Evolutionary conservation across 768 basidiomycete species (phyloP).

Genomic region (Holtermanniella nyarrowii): DNA sequence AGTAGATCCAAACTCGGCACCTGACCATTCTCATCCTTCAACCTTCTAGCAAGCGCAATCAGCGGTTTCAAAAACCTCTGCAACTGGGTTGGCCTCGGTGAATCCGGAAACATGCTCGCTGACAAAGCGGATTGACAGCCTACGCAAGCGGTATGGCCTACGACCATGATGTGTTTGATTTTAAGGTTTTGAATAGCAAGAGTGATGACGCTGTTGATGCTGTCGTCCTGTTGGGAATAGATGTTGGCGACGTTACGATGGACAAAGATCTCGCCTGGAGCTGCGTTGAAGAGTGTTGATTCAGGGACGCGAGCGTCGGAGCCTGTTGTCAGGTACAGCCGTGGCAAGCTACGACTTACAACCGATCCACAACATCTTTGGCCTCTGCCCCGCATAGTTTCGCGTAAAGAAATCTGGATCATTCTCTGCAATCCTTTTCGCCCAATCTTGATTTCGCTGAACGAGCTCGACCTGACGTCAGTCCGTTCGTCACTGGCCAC

Average conservation of each 20-base stretch:
- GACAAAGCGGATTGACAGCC: constrained; percentile 27
- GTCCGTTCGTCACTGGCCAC: neutral
- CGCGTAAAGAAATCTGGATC: constrained; percentile 31
- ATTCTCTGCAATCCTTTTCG: constrained; percentile 7
- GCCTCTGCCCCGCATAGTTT: constrained; percentile 30
- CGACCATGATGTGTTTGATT: constrained; percentile 29
- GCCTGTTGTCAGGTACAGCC: constrained; percentile 7
- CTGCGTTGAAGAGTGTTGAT: constrained; percentile 27
- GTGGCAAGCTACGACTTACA: constrained; percentile 9
- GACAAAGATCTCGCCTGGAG: constrained; percentile 32
- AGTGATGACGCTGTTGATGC: constrained; percentile 30
- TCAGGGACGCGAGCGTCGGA: constrained; percentile 33
- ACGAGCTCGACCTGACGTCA: constrained; percentile 10
- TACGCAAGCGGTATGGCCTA: constrained; percentile 35
- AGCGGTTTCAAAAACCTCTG: constrained; percentile 25
- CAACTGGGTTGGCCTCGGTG: constrained; percentile 15
- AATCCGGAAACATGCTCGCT: constrained; percentile 19
- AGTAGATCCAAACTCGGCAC: constrained; percentile 25
- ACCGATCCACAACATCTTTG: constrained; percentile 34
- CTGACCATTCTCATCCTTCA: constrained; percentile 13
- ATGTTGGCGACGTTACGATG: constrained; percentile 30
- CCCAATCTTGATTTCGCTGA: constrained; percentile 22
- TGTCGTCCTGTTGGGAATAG: constrained; percentile 29
- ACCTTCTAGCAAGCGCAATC: constrained; percentile 15
- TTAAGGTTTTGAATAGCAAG: constrained; percentile 34